These are phyloP conservation scores for Aspergillus piperis DNA, from an alignment of 2,329 filamentous ascomycete genomes.

Conservation along the genomic window DNA sequence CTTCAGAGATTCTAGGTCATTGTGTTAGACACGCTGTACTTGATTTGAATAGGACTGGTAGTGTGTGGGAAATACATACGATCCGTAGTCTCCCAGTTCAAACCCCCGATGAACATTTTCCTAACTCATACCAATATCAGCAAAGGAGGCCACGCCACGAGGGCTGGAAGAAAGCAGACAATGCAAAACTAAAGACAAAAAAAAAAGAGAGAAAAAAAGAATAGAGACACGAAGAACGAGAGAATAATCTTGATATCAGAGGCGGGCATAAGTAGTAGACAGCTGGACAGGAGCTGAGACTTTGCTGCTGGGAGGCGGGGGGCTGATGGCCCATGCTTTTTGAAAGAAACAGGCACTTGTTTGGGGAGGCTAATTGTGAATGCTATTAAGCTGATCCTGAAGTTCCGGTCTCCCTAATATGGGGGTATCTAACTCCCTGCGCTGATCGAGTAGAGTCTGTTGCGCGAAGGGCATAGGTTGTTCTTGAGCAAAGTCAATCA, in stretches of 20 bases:
- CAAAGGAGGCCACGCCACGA: conserved; percentile 17
- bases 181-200: neutral
- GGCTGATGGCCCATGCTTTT: conserved; percentile 11
- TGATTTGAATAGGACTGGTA: conserved; percentile 8
- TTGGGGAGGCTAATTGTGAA: neutral
- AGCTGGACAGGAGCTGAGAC: neutral
- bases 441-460: neutral
- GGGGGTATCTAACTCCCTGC: neutral
- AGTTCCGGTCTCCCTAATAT: neutral
- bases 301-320: neutral
- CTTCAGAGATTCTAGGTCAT: conserved; percentile 76
- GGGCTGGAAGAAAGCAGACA: neutral
- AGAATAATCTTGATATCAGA: neutral
- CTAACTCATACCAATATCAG: conserved; percentile 55
- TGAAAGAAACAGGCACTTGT: neutral
- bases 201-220: neutral
- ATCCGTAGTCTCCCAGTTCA: conserved; percentile 99
- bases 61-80: conserved; percentile 61
- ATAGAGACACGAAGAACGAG: neutral
- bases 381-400: neutral
- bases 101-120: conserved; percentile 99
- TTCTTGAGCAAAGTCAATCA: neutral
- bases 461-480: neutral
- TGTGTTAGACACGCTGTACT: conserved; percentile 28
- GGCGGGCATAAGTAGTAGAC: neutral